phyloP scores from a whole-genome alignment of 2,329 filamentous ascomycete species.

The Talaromyces funiculosus region DNA sequence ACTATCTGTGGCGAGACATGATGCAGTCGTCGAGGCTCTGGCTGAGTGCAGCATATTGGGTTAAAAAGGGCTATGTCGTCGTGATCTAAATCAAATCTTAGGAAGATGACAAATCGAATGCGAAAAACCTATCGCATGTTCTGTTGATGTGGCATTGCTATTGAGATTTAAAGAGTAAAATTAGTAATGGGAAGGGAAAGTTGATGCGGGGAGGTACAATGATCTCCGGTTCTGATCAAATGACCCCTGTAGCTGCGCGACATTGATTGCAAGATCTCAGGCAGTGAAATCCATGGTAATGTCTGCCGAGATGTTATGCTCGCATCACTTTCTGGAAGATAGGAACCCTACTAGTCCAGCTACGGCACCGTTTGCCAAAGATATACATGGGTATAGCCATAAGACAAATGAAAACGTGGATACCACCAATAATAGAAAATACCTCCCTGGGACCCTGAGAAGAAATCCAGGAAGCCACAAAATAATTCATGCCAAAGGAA shows the following conservation, averaged over 20 bases:
- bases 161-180: neutral
- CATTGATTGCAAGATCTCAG: neutral
- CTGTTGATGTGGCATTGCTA: neutral
- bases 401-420: slow-evolving; percentile 32
- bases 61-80: neutral
- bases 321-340: neutral
- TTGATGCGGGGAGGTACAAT: neutral
- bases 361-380: slow-evolving; percentile 29
- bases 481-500: slow-evolving; percentile 27
- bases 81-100: neutral
- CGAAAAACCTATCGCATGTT: neutral
- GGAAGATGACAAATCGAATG: neutral
- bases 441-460: slow-evolving; percentile 24
- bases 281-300: neutral
- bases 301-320: neutral
- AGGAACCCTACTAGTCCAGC: slow-evolving; percentile 16
- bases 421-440: slow-evolving; percentile 29
- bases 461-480: neutral
- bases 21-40: neutral
- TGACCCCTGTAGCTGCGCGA: too few relatives aligned
- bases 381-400: slow-evolving; percentile 32
- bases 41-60: neutral
- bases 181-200: neutral
- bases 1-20: neutral
- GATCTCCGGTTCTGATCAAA: neutral